Evolutionary conservation across 371 early-diverging fungal genomes (phyloP).

Genomic region (Apophysomyces variabilis): DNA sequence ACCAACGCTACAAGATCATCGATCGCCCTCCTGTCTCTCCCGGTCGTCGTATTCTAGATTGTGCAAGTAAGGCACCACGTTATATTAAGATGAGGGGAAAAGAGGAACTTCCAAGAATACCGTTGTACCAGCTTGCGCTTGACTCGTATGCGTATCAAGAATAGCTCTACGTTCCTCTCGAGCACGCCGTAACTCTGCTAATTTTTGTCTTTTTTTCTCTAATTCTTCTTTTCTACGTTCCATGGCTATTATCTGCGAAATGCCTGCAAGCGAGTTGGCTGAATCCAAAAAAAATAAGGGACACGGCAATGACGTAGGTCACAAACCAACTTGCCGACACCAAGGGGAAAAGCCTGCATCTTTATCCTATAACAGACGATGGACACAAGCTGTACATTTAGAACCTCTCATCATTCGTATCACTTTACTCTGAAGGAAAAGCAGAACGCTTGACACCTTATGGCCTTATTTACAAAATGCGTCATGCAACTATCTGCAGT

Average conservation of each 20-base stretch:
- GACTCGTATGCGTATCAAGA: slow-evolving; percentile 54
- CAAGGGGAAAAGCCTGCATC: too few species aligned
- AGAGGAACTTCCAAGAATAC: slow-evolving; percentile 27
- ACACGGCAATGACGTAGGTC: too few species aligned
- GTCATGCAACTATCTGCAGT: too few species aligned
- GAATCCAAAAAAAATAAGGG: not conserved
- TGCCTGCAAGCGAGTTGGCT: not conserved
- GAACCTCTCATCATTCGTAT: too few species aligned
- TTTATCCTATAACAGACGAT: too few species aligned
- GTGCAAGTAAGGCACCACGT: not conserved
- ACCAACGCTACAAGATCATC: slow-evolving; percentile 84
- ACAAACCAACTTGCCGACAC: too few species aligned
- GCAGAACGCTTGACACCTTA: too few species aligned
- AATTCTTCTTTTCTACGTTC: slow-evolving; percentile 84
- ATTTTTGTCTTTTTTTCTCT: slow-evolving; percentile 88
- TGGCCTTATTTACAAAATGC: too few species aligned
- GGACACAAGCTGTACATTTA: too few species aligned
- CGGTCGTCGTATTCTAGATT: slow-evolving; percentile 17
- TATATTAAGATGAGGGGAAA: not conserved
- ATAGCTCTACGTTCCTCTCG: slow-evolving; percentile 80
- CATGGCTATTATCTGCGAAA: slow-evolving; percentile 38
- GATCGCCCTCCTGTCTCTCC: slow-evolving; percentile 63
- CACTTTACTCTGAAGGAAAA: too few species aligned
- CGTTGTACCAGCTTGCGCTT: slow-evolving; percentile 38
- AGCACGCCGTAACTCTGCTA: slow-evolving; percentile 86